phyloP scores from a whole-genome alignment of 225 moss, liverwort and hornwort species.

The Marchantia polymorpha region DNA sequence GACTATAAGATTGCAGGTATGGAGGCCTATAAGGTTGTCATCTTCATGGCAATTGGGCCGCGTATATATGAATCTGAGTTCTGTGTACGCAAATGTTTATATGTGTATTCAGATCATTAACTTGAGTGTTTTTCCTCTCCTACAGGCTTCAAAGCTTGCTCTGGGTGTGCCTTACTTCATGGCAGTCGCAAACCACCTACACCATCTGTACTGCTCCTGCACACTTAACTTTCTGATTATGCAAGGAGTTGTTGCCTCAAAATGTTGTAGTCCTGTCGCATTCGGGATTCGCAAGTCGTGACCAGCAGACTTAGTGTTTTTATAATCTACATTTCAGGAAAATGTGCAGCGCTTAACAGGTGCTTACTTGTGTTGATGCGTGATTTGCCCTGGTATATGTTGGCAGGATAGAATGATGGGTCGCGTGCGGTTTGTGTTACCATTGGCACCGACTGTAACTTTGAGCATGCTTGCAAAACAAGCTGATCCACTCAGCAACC shows the following conservation, averaged over 20 bases:
- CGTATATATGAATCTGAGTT: no score
- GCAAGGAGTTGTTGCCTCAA: no score
- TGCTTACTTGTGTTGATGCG: constrained; percentile 14
- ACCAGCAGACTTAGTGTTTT: not conserved
- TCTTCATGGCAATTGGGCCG: not conserved
- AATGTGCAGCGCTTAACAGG: not conserved
- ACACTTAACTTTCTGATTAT: not conserved
- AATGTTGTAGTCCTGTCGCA: no score
- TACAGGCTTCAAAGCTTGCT: constrained; percentile 76
- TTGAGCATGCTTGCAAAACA: constrained; percentile 53
- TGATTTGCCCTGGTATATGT: constrained; percentile 30
- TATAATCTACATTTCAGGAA: not conserved
- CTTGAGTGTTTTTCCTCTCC: constrained; percentile 9
- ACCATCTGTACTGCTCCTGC: constrained; percentile 39
- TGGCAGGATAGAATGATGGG: constrained; percentile 81
- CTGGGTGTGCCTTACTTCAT: constrained; percentile 87
- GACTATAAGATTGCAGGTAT: not conserved
- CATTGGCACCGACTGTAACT: constrained; percentile 71
- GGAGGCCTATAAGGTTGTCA: not conserved
- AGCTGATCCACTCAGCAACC: constrained; percentile 50
- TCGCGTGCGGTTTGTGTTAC: constrained; percentile 71
- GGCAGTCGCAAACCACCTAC: constrained; percentile 71
- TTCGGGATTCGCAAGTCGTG: not conserved
- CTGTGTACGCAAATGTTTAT: not conserved
- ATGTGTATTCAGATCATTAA: not conserved